phyloP scores from a whole-genome alignment of 2,329 filamentous ascomycete species.

The Aureobasidium sp. region DNA sequence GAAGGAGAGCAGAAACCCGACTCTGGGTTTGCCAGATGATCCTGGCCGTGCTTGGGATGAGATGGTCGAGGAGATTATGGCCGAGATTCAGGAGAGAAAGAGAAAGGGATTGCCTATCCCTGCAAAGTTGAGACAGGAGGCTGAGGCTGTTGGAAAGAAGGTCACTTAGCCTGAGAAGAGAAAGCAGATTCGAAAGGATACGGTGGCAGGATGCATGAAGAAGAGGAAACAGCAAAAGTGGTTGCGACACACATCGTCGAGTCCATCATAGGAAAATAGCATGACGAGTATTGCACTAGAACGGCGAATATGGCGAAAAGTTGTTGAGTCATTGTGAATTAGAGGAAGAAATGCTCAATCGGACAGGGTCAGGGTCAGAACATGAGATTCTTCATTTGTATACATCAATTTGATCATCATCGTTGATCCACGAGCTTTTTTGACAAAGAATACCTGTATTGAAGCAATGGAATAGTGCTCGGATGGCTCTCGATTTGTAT shows the following conservation, averaged over 20 bases:
- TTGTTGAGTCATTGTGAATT: not conserved
- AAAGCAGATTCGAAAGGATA: not conserved
- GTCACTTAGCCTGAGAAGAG: not conserved
- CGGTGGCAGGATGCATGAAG: not conserved
- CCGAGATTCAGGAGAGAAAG: conserved; percentile 58
- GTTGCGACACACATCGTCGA: not conserved
- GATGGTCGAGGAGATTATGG: conserved; percentile 64
- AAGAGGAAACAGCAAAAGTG: not conserved
- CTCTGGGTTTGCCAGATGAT: conserved; percentile 69
- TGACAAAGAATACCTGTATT: not conserved
- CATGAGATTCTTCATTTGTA: not conserved
- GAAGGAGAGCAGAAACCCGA: conserved; percentile 33
- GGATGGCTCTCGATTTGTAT: too few relatives aligned
- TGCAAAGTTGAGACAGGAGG: conserved; percentile 43
- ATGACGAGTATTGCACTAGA: not conserved
- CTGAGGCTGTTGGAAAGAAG: conserved; percentile 1
- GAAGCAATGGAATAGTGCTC: not conserved
- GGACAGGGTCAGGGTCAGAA: not conserved
- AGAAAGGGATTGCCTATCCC: conserved; percentile 38
- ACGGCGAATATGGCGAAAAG: not conserved
- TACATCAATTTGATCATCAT: not conserved
- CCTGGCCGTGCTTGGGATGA: conserved; percentile 68
- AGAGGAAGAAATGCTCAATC: not conserved
- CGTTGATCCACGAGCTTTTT: not conserved
- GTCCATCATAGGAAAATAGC: not conserved